Percentiles rank a stretch among this genome's conserved stretches.
Evolutionary conservation across 2,329 filamentous ascomycete genomes (phyloP).

Genomic region (Ophiocordyceps australis): DNA sequence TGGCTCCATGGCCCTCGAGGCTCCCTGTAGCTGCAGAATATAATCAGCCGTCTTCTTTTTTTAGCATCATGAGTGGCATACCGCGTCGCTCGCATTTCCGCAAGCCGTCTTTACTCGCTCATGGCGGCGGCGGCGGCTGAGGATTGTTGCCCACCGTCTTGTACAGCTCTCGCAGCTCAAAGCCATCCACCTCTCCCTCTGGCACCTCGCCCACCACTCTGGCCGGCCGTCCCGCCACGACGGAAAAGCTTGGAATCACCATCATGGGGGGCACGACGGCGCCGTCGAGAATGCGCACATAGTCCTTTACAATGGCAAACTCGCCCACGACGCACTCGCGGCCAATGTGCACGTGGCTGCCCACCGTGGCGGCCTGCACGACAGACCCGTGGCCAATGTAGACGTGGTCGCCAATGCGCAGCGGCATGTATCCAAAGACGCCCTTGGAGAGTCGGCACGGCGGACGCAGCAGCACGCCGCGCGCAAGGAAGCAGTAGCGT

Average conservation of each 20-base stretch:
- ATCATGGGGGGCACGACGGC: constrained; percentile 72
- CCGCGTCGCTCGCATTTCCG: too few relatives aligned
- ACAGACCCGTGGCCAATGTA: constrained; percentile 63
- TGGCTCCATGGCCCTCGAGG: too few relatives aligned
- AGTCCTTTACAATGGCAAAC: constrained; percentile 87
- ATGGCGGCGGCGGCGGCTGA: constrained; percentile 13
- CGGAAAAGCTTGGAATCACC: constrained; percentile 81
- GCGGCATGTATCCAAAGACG: constrained; percentile 63
- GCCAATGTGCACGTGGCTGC: constrained; percentile 75
- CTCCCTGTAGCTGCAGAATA: too few relatives aligned
- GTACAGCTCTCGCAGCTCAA: constrained; percentile 46
- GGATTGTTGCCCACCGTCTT: constrained; percentile 43
- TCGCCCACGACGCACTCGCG: constrained; percentile 60
- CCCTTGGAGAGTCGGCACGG: constrained; percentile 72
- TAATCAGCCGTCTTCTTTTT: too few relatives aligned
- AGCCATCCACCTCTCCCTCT: constrained; percentile 47
- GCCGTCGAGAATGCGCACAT: constrained; percentile 71
- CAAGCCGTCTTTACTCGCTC: too few relatives aligned
- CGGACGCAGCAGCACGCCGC: constrained; percentile 61
- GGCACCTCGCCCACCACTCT: constrained; percentile 67
- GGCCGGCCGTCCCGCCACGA: constrained; percentile 73
- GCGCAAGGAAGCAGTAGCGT: constrained; percentile 75
- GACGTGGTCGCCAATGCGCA: constrained; percentile 88
- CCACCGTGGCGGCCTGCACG: constrained; percentile 69
- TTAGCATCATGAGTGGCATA: too few relatives aligned